These are phyloP conservation scores for Collariella sp. DNA, from an alignment of 495 filamentous ascomycete species.

Conservation along the genomic window DNA sequence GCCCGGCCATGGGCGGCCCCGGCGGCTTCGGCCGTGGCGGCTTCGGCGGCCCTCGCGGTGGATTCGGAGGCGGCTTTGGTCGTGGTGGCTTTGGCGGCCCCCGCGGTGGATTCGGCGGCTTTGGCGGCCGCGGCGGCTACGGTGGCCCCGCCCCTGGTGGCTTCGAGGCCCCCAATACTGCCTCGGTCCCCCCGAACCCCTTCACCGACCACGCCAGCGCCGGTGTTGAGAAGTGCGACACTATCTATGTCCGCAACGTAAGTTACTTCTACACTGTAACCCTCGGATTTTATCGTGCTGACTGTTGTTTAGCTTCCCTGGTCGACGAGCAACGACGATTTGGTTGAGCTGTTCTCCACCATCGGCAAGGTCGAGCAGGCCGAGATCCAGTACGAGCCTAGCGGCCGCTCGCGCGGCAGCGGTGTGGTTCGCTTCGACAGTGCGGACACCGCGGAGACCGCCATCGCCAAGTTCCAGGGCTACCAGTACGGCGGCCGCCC, in stretches of 20 bases:
- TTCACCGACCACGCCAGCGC: conserved; percentile 93
- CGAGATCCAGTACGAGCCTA: conserved; percentile 96
- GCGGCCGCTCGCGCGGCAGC: conserved; percentile 87
- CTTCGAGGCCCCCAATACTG: conserved; percentile 34
- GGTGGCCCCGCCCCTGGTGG: conserved; percentile 35
- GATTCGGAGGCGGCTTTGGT: conserved; percentile 47
- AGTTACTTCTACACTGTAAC: conserved; percentile 33
- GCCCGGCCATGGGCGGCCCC: conserved; percentile 45
- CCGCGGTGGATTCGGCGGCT: conserved; percentile 30
- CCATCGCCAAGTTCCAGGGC: conserved; percentile 93
- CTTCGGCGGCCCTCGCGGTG: conserved; percentile 50
- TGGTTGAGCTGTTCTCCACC: conserved; percentile 92
- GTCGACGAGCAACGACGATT: conserved; percentile 97
- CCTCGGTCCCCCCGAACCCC: conserved; percentile 69
- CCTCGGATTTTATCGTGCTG: conserved; percentile 7
- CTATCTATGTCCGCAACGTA: conserved; percentile 96
- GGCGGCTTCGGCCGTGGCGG: conserved; percentile 51
- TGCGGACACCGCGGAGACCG: conserved; percentile 76
- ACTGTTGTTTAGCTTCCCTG: conserved; percentile 67
- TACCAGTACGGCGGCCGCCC: conserved; percentile 97
- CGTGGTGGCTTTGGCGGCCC: conserved; percentile 31
- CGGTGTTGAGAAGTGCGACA: conserved; percentile 71
- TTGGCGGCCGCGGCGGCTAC: conserved; percentile 42
- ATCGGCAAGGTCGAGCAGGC: conserved; percentile 97
- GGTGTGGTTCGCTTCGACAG: conserved; percentile 91